A percentile compares a stretch with the other conserved stretches of the same genome.
These are phyloP conservation scores for Moricandia moricandioides DNA, from an alignment of 345 rosid species.

Conservation along the genomic window DNA sequence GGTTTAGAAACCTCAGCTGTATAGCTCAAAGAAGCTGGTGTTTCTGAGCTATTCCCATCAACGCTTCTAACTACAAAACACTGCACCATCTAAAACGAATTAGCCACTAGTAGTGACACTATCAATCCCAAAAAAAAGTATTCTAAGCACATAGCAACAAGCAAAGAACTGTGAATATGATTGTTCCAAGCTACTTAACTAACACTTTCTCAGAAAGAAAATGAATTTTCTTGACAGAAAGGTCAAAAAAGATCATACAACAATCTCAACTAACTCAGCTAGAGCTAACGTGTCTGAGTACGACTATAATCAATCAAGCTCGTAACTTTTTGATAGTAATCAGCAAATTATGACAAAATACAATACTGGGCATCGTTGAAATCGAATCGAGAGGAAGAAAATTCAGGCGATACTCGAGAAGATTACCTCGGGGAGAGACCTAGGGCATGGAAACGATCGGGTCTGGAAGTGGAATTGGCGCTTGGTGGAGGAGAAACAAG, in stretches of 20 bases:
- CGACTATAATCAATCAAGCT: slow-evolving; percentile 1
- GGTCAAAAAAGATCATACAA: too few species aligned
- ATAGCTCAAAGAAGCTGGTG: slow-evolving; percentile 40
- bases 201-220: too few species aligned
- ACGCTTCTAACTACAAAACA: slow-evolving; percentile 48
- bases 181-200: background rate
- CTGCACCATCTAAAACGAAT: slow-evolving; percentile 35
- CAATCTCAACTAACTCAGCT: too few species aligned
- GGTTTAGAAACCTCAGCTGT: slow-evolving; percentile 50
- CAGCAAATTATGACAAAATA: too few species aligned
- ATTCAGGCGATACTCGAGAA: background rate
- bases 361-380: slow-evolving; percentile 10
- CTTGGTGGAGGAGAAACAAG: slow-evolving; percentile 56
- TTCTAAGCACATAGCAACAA: background rate
- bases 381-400: background rate
- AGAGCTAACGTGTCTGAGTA: too few species aligned
- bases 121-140: background rate
- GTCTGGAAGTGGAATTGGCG: slow-evolving; percentile 47
- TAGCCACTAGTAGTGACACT: slow-evolving; percentile 3
- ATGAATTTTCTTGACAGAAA: too few species aligned
- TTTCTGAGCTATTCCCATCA: slow-evolving; percentile 41
- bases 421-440: slow-evolving; percentile 48
- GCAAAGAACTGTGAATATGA: background rate
- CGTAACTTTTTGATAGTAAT: background rate
- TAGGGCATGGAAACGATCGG: slow-evolving; percentile 34